phyloP scores from a whole-genome alignment of 345 rosid species.

The Jatropha curcas region DNA sequence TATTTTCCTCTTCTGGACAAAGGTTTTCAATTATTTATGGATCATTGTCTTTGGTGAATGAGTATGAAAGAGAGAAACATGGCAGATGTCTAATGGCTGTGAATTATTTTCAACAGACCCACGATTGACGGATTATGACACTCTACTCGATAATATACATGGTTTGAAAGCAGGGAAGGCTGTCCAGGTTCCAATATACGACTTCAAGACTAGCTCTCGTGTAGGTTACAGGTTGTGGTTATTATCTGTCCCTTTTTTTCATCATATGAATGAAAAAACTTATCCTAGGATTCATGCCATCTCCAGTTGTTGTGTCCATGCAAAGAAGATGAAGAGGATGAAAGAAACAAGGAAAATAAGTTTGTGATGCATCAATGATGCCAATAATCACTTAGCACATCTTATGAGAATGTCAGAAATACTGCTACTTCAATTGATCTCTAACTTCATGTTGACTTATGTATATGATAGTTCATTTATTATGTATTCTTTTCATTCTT shows the following conservation, averaged over 20 bases:
- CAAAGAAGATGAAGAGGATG: not conserved
- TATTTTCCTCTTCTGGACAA: slow-evolving; percentile 15
- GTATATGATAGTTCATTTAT: not conserved
- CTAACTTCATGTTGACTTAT: not conserved
- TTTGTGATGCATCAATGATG: not conserved
- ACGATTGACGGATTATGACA: slow-evolving; percentile 87
- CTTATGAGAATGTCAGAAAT: not conserved
- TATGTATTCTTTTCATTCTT: not conserved
- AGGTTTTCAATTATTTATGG: slow-evolving; percentile 5
- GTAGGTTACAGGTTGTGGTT: slow-evolving; percentile 72
- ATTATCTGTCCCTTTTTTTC: slow-evolving; percentile 10
- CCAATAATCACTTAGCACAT: not conserved
- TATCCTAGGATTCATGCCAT: slow-evolving; percentile 8
- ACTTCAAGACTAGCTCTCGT: slow-evolving; percentile 93
- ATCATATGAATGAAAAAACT: slow-evolving; percentile 4
- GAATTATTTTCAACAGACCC: slow-evolving; percentile 67
- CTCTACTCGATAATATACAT: slow-evolving; percentile 81
- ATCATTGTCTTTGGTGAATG: not conserved
- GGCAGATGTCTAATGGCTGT: slow-evolving; percentile 31
- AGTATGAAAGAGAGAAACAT: slow-evolving; percentile 17
- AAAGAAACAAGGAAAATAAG: not conserved
- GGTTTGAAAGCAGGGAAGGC: slow-evolving; percentile 85
- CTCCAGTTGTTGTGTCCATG: not conserved
- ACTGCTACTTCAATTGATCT: not conserved
- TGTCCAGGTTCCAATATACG: slow-evolving; percentile 86